These are phyloP conservation scores for Colletotrichum graminicola DNA, from an alignment of 2,329 filamentous ascomycete species.

Conservation along the genomic window DNA sequence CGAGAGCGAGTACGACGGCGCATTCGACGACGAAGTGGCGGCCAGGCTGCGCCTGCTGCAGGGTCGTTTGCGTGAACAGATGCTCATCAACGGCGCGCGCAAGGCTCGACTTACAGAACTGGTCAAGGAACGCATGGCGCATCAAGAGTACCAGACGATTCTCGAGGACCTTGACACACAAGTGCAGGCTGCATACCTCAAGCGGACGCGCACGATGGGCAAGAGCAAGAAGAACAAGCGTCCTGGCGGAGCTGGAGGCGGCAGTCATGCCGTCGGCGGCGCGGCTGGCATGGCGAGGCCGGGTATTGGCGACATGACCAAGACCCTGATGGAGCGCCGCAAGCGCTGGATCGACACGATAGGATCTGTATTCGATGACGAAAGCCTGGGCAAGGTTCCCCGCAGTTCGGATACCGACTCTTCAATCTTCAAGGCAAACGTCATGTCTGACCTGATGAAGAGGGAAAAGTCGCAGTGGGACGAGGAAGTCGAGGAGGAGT, in stretches of 20 bases:
- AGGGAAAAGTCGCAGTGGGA: constrained; percentile 85
- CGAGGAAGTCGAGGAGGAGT: constrained; percentile 79
- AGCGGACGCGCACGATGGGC: constrained; percentile 92
- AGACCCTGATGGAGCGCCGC: constrained; percentile 91
- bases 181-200: constrained; percentile 94
- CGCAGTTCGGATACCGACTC: constrained; percentile 71
- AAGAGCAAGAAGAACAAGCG: constrained; percentile 93
- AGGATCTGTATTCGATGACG: constrained; percentile 89
- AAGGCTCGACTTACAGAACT: constrained; percentile 89
- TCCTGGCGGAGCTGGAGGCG: constrained; percentile 80
- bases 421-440: constrained; percentile 78
- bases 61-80: constrained; percentile 82
- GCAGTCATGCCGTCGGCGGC: constrained; percentile 70
- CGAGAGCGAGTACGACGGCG: constrained; percentile 84
- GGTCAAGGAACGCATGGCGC: constrained; percentile 91
- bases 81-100: constrained; percentile 88
- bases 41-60: constrained; percentile 90
- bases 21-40: constrained; percentile 94
- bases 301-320: constrained; percentile 90
- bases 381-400: constrained; percentile 80
- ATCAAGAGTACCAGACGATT: constrained; percentile 97
- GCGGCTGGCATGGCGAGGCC: constrained; percentile 75
- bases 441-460: constrained; percentile 81
- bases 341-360: constrained; percentile 92
- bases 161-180: constrained; percentile 96